Base-by-base conservation (phyloP, 169 alveolate species). In the Cardiosporidium cionae region DNA sequence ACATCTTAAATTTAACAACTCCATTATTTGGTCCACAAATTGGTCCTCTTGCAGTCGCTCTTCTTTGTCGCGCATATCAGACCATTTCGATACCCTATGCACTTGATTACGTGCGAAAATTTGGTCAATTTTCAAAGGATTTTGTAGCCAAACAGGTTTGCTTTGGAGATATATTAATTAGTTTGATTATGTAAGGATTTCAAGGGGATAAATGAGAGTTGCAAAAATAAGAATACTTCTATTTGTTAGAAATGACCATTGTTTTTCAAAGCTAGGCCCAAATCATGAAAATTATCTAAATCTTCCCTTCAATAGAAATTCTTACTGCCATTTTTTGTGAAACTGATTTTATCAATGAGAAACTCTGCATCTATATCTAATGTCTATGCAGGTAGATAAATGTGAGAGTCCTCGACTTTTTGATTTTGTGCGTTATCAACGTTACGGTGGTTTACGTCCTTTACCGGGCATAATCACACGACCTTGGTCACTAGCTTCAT, bases 381-480 rank as follows among this genome's bases (percentile, higher is more conserved):
- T n/a, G n/a, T n/a, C n/a, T n/a, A n/a, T n/a, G n/a, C n/a, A n/a
- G n/a, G n/a, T n/a, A n/a, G n/a, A n/a, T n/a, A n/a, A n/a, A n/a
- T n/a, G n/a, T n/a, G n/a, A n/a, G n/a, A n/a, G n/a, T n/a, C 79
- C 84, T 5, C 72, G 71, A 32, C 35, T 78, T 32, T 78, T 78
- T 68, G 84, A 78, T 68, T 78, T 70, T 32, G 76, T 78, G 9
- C 74, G 79, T 4, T 78, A 70, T 32, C 65, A 72, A 37, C 64
- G 33, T 22, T 32, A 62, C 29, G 84, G 79, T 9, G 84, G 80
- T 1, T 54, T 75, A 37, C 52, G 52, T 53, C 75, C 81, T 3
- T 70, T 75, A 7, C 81, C 81, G 4, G 65, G 69, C 25, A 68
- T 67, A 3, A 52, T 75, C 23, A 70, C 76, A 16, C 81, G 54